Conservation (phyloP, 2,329 filamentous ascomycete species). For the Diaporthe humulicola region DNA sequence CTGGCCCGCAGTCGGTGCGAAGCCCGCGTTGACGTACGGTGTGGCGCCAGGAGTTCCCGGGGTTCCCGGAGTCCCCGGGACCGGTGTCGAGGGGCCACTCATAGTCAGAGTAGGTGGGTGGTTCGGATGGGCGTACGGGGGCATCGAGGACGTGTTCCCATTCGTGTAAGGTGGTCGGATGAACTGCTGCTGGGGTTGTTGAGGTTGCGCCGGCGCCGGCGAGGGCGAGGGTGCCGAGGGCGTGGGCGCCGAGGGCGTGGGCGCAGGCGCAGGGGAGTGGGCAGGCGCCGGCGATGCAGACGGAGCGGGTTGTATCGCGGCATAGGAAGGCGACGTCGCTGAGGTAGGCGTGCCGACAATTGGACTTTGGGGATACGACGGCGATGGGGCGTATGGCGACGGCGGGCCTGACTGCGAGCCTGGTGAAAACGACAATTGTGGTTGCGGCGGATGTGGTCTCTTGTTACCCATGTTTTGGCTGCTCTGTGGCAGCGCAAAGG, state of each 20-base stretch:
- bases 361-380: slow-evolving; percentile 34
- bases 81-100: slow-evolving; percentile 29
- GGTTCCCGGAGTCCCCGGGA: slow-evolving; percentile 30
- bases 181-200: slow-evolving; percentile 43
- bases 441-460: background rate
- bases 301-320: slow-evolving; percentile 45
- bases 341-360: slow-evolving; percentile 40
- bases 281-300: slow-evolving; percentile 41
- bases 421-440: slow-evolving; percentile 1
- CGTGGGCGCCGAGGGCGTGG: background rate
- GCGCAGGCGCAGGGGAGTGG: slow-evolving; percentile 3
- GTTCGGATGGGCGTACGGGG: slow-evolving; percentile 36
- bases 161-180: slow-evolving; percentile 43
- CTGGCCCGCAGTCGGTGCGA: slow-evolving; percentile 40
- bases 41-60: slow-evolving; percentile 35
- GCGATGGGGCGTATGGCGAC: slow-evolving; percentile 19
- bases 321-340: slow-evolving; percentile 54
- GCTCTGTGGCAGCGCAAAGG: slow-evolving; percentile 60
- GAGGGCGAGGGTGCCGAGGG: background rate
- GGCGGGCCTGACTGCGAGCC: slow-evolving; percentile 32
- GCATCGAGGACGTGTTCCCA: slow-evolving; percentile 44
- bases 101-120: slow-evolving; percentile 26
- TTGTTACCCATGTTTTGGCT: slow-evolving; percentile 2
- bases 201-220: slow-evolving; percentile 37
- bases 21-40: slow-evolving; percentile 28